These are phyloP conservation scores for Backusella luteola DNA, from an alignment of 192 early-diverging fungal species.

Conservation along the genomic window DNA sequence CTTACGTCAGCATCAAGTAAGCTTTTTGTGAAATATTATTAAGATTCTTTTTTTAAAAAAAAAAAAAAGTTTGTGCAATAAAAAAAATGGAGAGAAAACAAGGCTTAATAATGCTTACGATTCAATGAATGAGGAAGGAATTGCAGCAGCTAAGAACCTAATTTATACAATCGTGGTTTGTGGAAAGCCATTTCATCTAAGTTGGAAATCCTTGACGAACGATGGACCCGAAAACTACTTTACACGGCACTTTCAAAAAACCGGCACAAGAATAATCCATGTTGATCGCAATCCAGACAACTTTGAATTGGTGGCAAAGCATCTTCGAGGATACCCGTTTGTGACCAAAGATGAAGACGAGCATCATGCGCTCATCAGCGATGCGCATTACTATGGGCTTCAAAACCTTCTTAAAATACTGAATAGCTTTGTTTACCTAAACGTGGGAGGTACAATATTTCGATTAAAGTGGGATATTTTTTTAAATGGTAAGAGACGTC, in stretches of 20 bases:
- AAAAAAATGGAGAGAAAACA: not conserved
- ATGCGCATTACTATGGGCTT: slow-evolving; percentile 40
- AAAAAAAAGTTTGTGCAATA: not conserved
- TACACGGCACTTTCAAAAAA: not conserved
- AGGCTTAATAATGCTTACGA: not conserved
- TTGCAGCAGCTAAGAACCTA: not conserved
- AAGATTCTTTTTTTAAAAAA: not conserved
- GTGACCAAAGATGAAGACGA: slow-evolving; percentile 37
- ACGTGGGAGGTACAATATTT: not conserved
- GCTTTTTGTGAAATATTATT: not conserved
- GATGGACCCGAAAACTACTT: not conserved
- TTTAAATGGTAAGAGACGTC: not conserved
- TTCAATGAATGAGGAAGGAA: not conserved
- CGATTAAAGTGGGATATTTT: not conserved
- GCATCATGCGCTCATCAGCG: slow-evolving; percentile 32
- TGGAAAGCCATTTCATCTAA: not conserved
- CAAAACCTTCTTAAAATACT: slow-evolving; percentile 4
- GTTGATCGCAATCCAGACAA: slow-evolving; percentile 46
- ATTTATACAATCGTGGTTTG: not conserved
- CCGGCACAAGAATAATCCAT: not conserved
- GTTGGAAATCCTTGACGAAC: not conserved
- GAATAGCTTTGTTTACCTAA: not conserved
- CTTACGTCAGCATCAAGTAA: not conserved
- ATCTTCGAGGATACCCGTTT: slow-evolving; percentile 46
- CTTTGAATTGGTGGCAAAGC: slow-evolving; percentile 44